phyloP scores from a whole-genome alignment of 352 stramenopile species.

The Blastocystis hominis region DNA sequence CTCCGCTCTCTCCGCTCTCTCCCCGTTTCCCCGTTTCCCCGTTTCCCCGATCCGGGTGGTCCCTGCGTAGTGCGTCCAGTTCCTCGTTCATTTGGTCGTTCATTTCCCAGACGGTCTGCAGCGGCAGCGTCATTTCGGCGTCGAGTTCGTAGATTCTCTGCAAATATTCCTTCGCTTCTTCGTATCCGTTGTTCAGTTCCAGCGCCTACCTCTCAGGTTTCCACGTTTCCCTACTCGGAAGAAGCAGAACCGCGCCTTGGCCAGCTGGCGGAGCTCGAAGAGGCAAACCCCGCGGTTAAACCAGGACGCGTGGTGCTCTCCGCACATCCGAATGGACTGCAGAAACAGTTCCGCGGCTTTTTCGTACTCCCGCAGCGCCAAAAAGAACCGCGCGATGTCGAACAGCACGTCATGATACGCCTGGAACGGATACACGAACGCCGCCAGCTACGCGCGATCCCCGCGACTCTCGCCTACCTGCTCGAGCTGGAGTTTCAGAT shows the following conservation, averaged over 20 bases:
- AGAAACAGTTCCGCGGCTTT: neutral
- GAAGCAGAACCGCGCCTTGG: conserved; percentile 18
- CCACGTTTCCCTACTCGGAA: neutral
- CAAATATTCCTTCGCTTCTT: neutral
- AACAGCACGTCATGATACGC: neutral
- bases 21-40: neutral
- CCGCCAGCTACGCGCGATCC: neutral
- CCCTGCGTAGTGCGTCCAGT: neutral
- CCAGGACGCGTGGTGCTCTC: conserved; percentile 28
- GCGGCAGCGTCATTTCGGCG: neutral
- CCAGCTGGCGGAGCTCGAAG: neutral
- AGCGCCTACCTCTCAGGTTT: neutral
- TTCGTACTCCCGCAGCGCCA: neutral
- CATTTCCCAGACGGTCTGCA: neutral
- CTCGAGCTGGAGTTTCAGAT: neutral
- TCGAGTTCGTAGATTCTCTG: neutral
- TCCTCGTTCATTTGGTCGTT: neutral
- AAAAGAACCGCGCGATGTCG: neutral
- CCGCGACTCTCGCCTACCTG: neutral
- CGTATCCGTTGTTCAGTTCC: conserved; percentile 22
- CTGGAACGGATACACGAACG: neutral
- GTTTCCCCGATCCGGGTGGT: neutral
- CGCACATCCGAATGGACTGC: neutral
- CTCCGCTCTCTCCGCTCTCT: no score
- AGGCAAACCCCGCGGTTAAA: conserved; percentile 37